These are phyloP conservation scores for Fusarium paranaense DNA, from an alignment of 2,329 filamentous ascomycete species.

Conservation along the genomic window DNA sequence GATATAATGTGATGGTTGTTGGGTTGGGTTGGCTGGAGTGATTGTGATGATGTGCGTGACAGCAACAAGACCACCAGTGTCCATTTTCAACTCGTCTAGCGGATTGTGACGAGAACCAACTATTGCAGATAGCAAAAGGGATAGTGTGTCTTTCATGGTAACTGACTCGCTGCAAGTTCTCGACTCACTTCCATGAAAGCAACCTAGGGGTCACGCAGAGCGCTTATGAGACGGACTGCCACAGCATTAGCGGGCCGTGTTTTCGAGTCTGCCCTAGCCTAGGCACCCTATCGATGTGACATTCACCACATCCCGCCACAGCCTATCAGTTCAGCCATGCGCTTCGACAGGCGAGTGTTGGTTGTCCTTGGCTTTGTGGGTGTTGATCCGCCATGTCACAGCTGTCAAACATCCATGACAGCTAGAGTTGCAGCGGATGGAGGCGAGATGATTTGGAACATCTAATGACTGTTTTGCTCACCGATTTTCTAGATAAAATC, in stretches of 20 bases:
- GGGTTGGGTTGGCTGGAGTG: background rate
- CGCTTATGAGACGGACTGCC: constrained; percentile 22
- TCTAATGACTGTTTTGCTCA: background rate
- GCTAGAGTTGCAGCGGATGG: constrained; percentile 16
- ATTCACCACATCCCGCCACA: constrained; percentile 13
- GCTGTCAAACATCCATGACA: constrained; percentile 11
- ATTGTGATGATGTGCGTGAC: background rate
- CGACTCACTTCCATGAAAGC: background rate
- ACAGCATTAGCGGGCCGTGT: constrained; percentile 11
- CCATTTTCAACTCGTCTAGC: background rate
- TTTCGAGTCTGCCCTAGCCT: constrained; percentile 3
- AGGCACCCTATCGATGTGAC: background rate
- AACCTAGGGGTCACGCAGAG: background rate
- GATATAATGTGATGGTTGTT: background rate
- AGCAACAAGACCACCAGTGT: background rate
- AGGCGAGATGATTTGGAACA: background rate
- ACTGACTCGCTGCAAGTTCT: constrained; percentile 9
- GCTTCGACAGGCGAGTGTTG: background rate
- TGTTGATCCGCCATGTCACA: constrained; percentile 20
- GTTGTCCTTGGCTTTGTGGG: constrained; percentile 16
- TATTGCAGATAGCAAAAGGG: background rate
- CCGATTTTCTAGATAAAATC: background rate
- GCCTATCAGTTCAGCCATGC: constrained; percentile 2
- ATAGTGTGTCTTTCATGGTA: background rate
- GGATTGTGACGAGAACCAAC: background rate